Percentiles rank a stretch among this genome's conserved stretches.
phyloP scores from a whole-genome alignment of 2,329 filamentous ascomycete genomes.

The Aspergillus vadensis region DNA sequence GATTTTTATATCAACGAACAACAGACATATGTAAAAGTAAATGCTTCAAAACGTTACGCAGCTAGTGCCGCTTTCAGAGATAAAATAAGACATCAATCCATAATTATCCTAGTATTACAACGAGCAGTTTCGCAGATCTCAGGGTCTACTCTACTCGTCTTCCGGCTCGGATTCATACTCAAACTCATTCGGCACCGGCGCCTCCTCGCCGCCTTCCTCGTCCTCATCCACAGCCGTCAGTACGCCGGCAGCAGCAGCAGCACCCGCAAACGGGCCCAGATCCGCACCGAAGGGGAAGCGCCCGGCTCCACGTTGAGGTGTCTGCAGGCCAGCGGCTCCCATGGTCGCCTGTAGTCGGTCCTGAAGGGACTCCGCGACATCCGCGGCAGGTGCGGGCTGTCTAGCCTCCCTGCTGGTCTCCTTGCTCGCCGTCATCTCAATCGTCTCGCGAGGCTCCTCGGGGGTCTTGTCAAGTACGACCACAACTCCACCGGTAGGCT shows the following conservation, averaged over 20 bases:
- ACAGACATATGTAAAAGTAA: neutral
- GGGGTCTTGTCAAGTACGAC: slow-evolving; percentile 85
- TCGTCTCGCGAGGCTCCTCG: slow-evolving; percentile 72
- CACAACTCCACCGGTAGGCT: slow-evolving; percentile 92
- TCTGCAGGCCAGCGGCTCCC: slow-evolving; percentile 35
- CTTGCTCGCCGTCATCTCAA: slow-evolving; percentile 94
- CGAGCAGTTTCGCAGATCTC: slow-evolving; percentile 21
- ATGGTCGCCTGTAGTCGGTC: slow-evolving; percentile 47
- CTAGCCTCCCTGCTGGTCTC: slow-evolving; percentile 44
- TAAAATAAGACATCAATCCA: slow-evolving; percentile 31
- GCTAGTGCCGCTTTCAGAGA: slow-evolving; percentile 3
- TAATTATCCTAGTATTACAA: slow-evolving; percentile 44
- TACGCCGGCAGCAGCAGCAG: slow-evolving; percentile 74
- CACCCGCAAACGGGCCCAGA: slow-evolving; percentile 47
- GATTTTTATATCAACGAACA: neutral
- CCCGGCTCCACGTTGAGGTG: slow-evolving; percentile 34
- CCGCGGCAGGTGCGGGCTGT: neutral
- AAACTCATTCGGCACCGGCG: slow-evolving; percentile 51
- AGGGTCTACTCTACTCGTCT: slow-evolving; percentile 22
- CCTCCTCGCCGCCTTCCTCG: slow-evolving; percentile 51
- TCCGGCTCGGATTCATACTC: slow-evolving; percentile 49
- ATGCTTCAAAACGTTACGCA: slow-evolving; percentile 17
- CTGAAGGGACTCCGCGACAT: slow-evolving; percentile 42
- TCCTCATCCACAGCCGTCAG: slow-evolving; percentile 83
- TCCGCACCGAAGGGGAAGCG: slow-evolving; percentile 24